Conservation (phyloP, 2,329 filamentous ascomycete species). For the Fusarium oxysporum region DNA sequence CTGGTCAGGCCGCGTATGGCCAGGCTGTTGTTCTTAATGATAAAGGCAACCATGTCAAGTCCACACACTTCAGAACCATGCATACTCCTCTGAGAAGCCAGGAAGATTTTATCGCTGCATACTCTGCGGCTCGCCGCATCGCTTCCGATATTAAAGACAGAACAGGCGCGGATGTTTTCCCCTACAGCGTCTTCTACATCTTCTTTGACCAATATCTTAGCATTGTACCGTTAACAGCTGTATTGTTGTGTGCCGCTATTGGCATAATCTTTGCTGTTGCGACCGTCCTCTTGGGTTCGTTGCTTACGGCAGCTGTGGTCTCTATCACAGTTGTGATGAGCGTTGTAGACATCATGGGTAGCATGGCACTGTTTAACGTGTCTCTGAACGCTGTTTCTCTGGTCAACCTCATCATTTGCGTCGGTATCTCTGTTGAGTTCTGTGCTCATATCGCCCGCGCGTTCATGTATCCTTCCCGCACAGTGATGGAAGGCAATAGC, state of each 20-base stretch:
- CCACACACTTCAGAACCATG: conserved; percentile 91
- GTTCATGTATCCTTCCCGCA: conserved; percentile 90
- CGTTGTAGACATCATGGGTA: conserved; percentile 91
- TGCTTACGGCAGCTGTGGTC: conserved; percentile 84
- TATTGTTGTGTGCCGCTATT: conserved; percentile 84
- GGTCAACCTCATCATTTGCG: conserved; percentile 96
- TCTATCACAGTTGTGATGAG: conserved; percentile 93
- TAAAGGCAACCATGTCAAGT: conserved; percentile 74
- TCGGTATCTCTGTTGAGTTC: conserved; percentile 96
- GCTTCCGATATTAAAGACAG: conserved; percentile 77
- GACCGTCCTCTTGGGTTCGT: conserved; percentile 82
- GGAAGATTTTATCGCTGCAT: conserved; percentile 91
- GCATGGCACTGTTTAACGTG: conserved; percentile 90
- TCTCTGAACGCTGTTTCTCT: conserved; percentile 95
- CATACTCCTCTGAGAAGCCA: conserved; percentile 91
- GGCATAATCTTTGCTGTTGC: conserved; percentile 87
- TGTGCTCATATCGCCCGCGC: conserved; percentile 96
- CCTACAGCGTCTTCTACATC: conserved; percentile 97
- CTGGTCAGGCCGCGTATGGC: conserved; percentile 87
- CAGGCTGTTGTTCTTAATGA: conserved; percentile 84
- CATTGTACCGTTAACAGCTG: conserved; percentile 83
- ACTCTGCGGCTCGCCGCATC: conserved; percentile 89
- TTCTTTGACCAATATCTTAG: conserved; percentile 97
- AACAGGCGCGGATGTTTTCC: conserved; percentile 87
- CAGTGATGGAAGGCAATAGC: conserved; percentile 81